Evolutionary conservation across 176 grass and related monocot genomes (phyloP).

Genomic region (Avena eriantha): DNA sequence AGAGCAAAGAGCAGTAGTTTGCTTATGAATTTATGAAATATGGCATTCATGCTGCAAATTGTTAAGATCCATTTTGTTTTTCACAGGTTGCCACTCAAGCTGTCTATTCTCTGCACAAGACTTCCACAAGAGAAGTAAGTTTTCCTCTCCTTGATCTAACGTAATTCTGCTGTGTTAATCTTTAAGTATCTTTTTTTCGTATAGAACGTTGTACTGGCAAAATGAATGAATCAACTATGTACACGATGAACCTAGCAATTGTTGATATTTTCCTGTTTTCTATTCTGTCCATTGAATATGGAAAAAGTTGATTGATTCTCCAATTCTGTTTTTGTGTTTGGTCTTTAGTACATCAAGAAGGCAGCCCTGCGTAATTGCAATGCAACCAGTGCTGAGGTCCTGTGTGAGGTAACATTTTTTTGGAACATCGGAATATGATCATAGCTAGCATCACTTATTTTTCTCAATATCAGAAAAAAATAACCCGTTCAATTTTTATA

Average conservation of each 20-base stretch:
- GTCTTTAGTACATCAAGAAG: slow-evolving; percentile 77
- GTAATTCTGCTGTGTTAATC: neutral
- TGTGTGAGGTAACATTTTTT: slow-evolving; percentile 70
- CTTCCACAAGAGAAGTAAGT: slow-evolving; percentile 93
- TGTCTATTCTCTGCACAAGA: slow-evolving; percentile 96
- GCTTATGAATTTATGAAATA: neutral
- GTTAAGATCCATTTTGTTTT: slow-evolving; percentile 32
- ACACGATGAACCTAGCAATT: neutral
- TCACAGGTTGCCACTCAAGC: slow-evolving; percentile 75
- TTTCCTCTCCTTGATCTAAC: neutral
- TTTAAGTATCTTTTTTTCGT: neutral
- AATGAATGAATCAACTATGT: neutral
- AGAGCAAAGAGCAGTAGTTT: slow-evolving; percentile 43
- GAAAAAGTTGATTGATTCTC: neutral
- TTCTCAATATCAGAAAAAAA: neutral
- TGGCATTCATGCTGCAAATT: neutral
- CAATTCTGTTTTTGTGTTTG: slow-evolving; percentile 1
- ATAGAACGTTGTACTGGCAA: neutral
- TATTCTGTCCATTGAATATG: neutral
- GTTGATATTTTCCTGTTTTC: neutral
- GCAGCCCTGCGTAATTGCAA: slow-evolving; percentile 59
- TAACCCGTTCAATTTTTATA: neutral
- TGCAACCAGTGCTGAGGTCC: slow-evolving; percentile 62
- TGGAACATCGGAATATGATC: neutral
- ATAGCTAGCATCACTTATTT: neutral